Conservation (phyloP, 257 asterid genomes). For the Solanum sitiens region DNA sequence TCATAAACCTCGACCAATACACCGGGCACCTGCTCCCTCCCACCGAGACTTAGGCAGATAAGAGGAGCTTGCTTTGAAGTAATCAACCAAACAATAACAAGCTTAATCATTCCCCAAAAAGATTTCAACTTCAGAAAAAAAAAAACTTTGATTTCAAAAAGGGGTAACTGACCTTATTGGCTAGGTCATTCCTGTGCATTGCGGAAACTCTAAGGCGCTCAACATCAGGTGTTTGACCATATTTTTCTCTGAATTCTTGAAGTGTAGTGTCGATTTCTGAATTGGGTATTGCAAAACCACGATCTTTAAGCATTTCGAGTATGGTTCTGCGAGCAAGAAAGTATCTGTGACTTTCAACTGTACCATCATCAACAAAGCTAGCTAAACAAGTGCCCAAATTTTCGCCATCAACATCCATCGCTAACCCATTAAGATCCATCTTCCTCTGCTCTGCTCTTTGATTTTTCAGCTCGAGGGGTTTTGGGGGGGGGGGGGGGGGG, state of each 20-base stretch:
- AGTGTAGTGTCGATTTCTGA: constrained; percentile 58
- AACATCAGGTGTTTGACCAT: constrained; percentile 35
- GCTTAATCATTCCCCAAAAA: not conserved
- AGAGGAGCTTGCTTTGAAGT: not conserved
- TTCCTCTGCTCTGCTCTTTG: not conserved
- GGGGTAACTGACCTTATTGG: constrained; percentile 41
- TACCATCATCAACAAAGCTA: constrained; percentile 45
- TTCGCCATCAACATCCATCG: constrained; percentile 17
- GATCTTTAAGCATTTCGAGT: constrained; percentile 88
- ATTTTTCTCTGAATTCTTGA: constrained; percentile 45
- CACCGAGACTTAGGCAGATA: not conserved
- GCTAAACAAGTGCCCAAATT: constrained; percentile 34
- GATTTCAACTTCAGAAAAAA: not conserved
- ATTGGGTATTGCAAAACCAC: constrained; percentile 71
- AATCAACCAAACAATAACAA: not conserved
- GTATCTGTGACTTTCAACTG: constrained; percentile 63
- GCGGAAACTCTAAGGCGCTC: constrained; percentile 48
- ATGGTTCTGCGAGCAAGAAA: constrained; percentile 63
- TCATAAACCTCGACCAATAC: not conserved
- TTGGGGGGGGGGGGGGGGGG: not conserved
- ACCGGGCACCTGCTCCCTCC: not conserved
- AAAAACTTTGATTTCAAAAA: not conserved
- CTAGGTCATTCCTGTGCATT: constrained; percentile 59
- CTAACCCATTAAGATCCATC: constrained; percentile 2
- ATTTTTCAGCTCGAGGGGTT: not conserved